These are phyloP conservation scores for Fusarium compactum DNA, from an alignment of 2,329 filamentous ascomycete genomes.

Conservation along the genomic window DNA sequence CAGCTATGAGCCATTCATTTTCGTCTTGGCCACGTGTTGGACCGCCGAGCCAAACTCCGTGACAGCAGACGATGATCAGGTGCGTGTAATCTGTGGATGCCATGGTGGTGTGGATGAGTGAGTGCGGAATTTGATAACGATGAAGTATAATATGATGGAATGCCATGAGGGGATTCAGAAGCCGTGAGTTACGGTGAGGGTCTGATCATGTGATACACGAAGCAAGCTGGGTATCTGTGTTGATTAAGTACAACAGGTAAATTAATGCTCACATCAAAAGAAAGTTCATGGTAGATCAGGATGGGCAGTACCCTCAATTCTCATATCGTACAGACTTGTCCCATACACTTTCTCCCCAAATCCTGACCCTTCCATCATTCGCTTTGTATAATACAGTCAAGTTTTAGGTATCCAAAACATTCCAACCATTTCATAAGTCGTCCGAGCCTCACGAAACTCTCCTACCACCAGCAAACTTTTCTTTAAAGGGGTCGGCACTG, in stretches of 20 bases:
- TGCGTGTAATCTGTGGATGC: slow-evolving; percentile 63
- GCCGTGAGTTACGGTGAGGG: slow-evolving; percentile 23
- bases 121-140: background rate
- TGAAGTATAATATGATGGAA: background rate
- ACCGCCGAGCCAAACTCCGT: slow-evolving; percentile 79
- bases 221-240: background rate
- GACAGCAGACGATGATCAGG: slow-evolving; percentile 85
- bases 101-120: slow-evolving; percentile 16
- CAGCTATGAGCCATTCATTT: slow-evolving; percentile 77
- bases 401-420: slow-evolving; percentile 30
- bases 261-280: background rate
- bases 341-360: slow-evolving; percentile 10
- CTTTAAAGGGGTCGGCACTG: slow-evolving; percentile 25
- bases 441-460: background rate
- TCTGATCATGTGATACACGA: slow-evolving; percentile 47
- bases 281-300: slow-evolving; percentile 12
- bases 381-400: slow-evolving; percentile 40
- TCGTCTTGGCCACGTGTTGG: slow-evolving; percentile 65
- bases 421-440: slow-evolving; percentile 15
- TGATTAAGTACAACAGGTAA: too few relatives aligned
- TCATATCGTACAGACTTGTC: slow-evolving; percentile 31
- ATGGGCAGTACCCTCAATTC: slow-evolving; percentile 21
- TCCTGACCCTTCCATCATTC: slow-evolving; percentile 20
- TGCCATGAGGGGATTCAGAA: slow-evolving; percentile 26
- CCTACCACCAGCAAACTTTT: slow-evolving; percentile 21